Evolutionary conservation across 1,284 basidiomycete genomes (phyloP).

Genomic region (Papiliotrema flavescens): DNA sequence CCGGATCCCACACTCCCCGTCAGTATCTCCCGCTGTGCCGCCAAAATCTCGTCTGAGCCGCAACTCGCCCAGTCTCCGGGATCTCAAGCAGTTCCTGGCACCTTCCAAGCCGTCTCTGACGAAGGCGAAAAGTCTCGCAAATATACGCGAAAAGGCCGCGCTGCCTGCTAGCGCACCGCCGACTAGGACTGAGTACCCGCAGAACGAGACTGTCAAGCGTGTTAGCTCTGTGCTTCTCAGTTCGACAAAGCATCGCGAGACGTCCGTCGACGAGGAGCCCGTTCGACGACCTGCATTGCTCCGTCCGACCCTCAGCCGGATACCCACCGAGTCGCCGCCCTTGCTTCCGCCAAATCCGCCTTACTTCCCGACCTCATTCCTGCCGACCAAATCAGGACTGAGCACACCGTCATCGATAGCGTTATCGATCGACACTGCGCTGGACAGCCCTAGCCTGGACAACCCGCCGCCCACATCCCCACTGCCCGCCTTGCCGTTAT

Average conservation of each 20-base stretch:
- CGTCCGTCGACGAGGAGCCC: not conserved
- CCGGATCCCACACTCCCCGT: conserved; percentile 4
- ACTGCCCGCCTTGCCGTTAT: conserved; percentile 10
- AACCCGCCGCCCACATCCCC: conserved; percentile 14
- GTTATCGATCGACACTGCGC: not conserved
- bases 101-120: conserved; percentile 17
- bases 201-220: conserved; percentile 11
- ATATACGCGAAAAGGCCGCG: conserved; percentile 12
- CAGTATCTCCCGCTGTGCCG: not conserved
- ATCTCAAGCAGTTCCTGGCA: conserved; percentile 26
- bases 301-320: conserved; percentile 16
- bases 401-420: conserved; percentile 6
- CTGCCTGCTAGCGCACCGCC: conserved; percentile 13
- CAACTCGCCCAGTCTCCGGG: conserved; percentile 29
- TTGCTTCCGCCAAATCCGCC: conserved; percentile 34
- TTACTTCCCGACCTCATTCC: conserved; percentile 18
- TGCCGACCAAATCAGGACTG: conserved; percentile 3
- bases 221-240: conserved; percentile 10
- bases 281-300: not conserved
- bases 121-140: conserved; percentile 34
- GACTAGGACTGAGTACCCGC: conserved; percentile 8
- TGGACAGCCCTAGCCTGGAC: not conserved
- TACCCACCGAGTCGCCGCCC: conserved; percentile 17
- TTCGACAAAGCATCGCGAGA: not conserved
- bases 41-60: conserved; percentile 9